A percentile compares a stretch with the other conserved stretches of the same genome.
phyloP scores from a whole-genome alignment of 345 rosid genomes.

The Citrus mangshanensis region DNA sequence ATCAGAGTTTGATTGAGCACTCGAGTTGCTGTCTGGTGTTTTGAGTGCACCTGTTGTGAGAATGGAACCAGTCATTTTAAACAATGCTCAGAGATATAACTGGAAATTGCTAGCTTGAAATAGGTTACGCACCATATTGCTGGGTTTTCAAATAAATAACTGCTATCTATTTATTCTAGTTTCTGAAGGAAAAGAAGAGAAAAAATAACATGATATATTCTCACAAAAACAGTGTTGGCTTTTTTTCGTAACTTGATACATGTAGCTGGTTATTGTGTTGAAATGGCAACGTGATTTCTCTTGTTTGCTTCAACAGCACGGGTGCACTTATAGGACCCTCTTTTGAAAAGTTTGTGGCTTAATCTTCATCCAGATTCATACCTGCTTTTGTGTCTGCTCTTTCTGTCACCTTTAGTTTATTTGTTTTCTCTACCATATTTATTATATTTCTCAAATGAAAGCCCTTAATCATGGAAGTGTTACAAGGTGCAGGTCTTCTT shows the following conservation, averaged over 20 bases:
- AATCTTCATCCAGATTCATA: neutral
- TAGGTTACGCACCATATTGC: neutral
- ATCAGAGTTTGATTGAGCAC: neutral
- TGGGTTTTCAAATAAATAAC: neutral
- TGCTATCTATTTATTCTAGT: neutral
- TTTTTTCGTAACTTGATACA: neutral
- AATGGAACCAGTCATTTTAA: neutral
- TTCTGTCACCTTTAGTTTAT: neutral
- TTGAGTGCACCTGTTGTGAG: neutral
- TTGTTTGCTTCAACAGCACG: neutral
- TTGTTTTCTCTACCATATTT: neutral
- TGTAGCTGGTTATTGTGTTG: neutral
- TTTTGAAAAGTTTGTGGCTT: neutral
- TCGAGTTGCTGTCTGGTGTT: neutral
- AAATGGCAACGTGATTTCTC: neutral
- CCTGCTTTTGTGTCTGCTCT: neutral
- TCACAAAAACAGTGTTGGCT: neutral
- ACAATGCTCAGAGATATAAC: neutral
- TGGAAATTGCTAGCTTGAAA: neutral
- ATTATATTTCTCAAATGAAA: constrained; percentile 8
- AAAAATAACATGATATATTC: neutral
- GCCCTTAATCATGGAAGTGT: constrained; percentile 6
- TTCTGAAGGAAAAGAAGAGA: neutral
- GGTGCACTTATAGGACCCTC: neutral
- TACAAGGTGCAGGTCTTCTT: constrained; percentile 44